Percentiles rank a stretch among this genome's conserved stretches.
Evolutionary conservation across 208 protist species (phyloP).

Genomic region (Leishmania turanica): DNA sequence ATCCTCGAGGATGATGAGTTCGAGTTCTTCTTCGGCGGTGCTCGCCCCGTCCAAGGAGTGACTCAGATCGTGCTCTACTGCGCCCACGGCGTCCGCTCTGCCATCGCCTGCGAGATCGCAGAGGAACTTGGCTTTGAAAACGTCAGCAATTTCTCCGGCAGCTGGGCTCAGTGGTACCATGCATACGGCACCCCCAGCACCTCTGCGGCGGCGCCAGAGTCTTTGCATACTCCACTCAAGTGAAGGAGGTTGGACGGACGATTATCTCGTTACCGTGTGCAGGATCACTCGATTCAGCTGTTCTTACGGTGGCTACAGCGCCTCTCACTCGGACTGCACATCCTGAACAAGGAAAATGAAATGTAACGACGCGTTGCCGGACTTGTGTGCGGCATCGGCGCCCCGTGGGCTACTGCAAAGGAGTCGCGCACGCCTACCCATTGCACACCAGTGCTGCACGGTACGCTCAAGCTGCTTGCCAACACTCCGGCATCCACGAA

Average conservation of each 20-base stretch:
- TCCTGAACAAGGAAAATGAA: background rate
- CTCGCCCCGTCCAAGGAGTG: conserved; percentile 39
- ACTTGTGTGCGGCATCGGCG: background rate
- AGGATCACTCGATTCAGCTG: background rate
- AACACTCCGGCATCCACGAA: background rate
- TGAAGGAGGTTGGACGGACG: background rate
- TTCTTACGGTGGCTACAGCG: background rate
- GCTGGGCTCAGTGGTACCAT: conserved; percentile 67
- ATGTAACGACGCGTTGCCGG: background rate
- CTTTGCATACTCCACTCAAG: background rate
- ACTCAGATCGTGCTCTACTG: conserved; percentile 81
- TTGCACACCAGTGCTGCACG: background rate
- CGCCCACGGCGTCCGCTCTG: conserved; percentile 68
- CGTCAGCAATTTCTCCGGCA: conserved; percentile 56
- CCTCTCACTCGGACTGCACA: background rate
- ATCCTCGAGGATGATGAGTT: conserved; percentile 61
- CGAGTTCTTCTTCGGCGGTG: conserved; percentile 38
- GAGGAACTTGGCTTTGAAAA: conserved; percentile 63
- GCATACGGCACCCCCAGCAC: conserved; percentile 14
- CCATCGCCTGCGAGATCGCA: conserved; percentile 60
- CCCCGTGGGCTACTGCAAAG: background rate
- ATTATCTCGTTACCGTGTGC: background rate
- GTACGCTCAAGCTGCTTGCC: background rate
- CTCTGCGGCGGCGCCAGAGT: background rate
- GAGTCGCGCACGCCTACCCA: background rate